phyloP scores from a whole-genome alignment of 2,329 filamentous ascomycete species.

The Didymella keratinophila region DNA sequence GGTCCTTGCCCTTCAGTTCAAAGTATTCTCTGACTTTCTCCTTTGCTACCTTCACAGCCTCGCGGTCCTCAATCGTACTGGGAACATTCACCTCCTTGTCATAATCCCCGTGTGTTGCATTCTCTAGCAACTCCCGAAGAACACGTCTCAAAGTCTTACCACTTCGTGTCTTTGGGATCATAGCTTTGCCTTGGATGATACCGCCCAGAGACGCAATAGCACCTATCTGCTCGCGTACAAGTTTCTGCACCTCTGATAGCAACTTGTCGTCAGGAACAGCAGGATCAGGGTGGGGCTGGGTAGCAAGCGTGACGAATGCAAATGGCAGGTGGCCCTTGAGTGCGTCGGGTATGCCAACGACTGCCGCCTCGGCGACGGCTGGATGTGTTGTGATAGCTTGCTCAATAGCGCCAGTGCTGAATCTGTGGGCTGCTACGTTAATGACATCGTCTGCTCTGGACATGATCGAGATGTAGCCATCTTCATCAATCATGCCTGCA shows the following conservation, averaged over 20 bases:
- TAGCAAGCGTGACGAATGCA: slow-evolving; percentile 76
- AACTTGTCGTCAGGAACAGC: slow-evolving; percentile 60
- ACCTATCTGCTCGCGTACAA: slow-evolving; percentile 82
- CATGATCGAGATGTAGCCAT: slow-evolving; percentile 72
- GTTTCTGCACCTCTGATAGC: slow-evolving; percentile 71
- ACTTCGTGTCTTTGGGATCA: slow-evolving; percentile 92
- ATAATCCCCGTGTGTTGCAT: slow-evolving; percentile 76
- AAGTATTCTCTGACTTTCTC: slow-evolving; percentile 80
- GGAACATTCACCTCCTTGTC: slow-evolving; percentile 77
- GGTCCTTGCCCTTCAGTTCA: slow-evolving; percentile 51
- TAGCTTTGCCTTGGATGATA: slow-evolving; percentile 81
- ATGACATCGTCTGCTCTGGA: slow-evolving; percentile 82
- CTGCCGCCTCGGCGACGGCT: slow-evolving; percentile 80
- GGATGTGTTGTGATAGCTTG: slow-evolving; percentile 87
- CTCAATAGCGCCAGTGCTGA: slow-evolving; percentile 91
- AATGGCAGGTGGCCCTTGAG: slow-evolving; percentile 93
- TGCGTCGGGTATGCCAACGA: slow-evolving; percentile 83
- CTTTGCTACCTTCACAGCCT: slow-evolving; percentile 77
- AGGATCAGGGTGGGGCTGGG: slow-evolving; percentile 60
- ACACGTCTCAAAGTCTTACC: slow-evolving; percentile 89
- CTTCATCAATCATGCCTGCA: slow-evolving; percentile 81
- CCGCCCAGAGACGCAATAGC: slow-evolving; percentile 86
- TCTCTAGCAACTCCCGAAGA: slow-evolving; percentile 82
- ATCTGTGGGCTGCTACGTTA: slow-evolving; percentile 92
- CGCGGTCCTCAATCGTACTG: slow-evolving; percentile 82